These are phyloP conservation scores for Gossypium trilobum DNA, from an alignment of 441 rosid genomes.

Conservation along the genomic window DNA sequence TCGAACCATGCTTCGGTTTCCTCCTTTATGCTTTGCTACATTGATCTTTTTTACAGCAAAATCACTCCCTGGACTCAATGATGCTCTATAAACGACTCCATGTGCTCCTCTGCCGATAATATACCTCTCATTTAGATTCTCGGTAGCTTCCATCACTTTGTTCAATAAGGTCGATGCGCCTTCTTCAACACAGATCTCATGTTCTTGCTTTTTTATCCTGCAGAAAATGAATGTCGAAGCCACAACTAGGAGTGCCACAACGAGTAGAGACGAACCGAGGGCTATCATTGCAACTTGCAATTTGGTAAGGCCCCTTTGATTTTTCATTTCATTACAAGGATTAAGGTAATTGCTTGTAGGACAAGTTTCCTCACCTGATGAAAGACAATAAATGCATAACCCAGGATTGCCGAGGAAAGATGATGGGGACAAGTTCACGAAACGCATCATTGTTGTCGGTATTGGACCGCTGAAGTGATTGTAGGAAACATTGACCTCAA, in stretches of 20 bases:
- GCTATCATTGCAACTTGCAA: conserved; percentile 33
- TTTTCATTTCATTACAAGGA: conserved; percentile 29
- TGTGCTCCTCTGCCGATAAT: conserved; percentile 72
- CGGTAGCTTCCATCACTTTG: conserved; percentile 56
- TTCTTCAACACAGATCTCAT: conserved; percentile 33
- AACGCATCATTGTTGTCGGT: conserved; percentile 35
- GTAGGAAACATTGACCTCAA: conserved; percentile 43
- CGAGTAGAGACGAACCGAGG: conserved; percentile 26
- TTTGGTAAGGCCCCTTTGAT: conserved; percentile 24
- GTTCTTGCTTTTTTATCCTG: conserved; percentile 25
- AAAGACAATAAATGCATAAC: conserved; percentile 43
- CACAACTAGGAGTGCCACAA: conserved; percentile 31
- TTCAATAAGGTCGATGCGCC: conserved; percentile 40
- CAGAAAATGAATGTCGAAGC: conserved; percentile 21
- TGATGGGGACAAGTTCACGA: conserved; percentile 35
- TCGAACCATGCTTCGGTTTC: conserved; percentile 43
- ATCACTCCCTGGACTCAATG: conserved; percentile 29
- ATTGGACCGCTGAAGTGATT: conserved; percentile 63
- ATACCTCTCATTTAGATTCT: conserved; percentile 48
- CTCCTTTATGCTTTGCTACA: conserved; percentile 39
- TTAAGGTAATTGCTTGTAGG: conserved; percentile 23
- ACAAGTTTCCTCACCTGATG: conserved; percentile 20
- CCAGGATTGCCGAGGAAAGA: conserved; percentile 49
- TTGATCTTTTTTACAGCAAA: conserved; percentile 59
- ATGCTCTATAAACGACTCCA: conserved; percentile 59